Evolutionary conservation across 176 grass and related monocot species (phyloP), one percentile per base, ranked within the genome.

Genomic region (Poa pratensis): DNA sequence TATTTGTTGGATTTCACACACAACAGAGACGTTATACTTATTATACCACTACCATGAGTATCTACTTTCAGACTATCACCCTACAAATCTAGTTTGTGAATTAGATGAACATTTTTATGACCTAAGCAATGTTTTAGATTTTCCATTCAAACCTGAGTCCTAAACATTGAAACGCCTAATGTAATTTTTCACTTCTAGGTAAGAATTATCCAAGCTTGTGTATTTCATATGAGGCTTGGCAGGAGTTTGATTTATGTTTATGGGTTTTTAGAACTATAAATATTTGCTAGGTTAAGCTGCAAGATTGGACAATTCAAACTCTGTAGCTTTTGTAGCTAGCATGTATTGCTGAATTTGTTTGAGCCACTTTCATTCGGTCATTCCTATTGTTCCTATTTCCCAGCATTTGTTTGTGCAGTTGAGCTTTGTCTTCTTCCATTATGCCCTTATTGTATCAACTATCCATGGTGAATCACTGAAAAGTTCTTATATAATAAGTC

Each of bases 361-460:
- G 54, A 5, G 19, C 54, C 52, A 54, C 24, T 34, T 70, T 19
- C 23, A 26, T 10, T 71, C 0, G n/a, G 53, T 42, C 32, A 57
- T n/a, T 58, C 53, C 10, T 54, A 5, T 66, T 43, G 9, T 81
- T 64, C 3, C 12, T 3, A 42, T 66, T 7, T 30, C 54, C 9
- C 43, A 28, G 18, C 6, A 43, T 81, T 63, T 65, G 3, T 79
- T 79, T 86, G 43, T 76, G 59, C 17, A 67, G n/a, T 76, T 26
- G 54, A 46, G 0, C 5, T 66, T 13, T 46, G 7, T 24, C 10
- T 23, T 19, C 34, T 81, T 81, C 32, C 35, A 34, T 54, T 28
- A 75, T 37, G 27, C 51, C 43, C 42, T 86, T 65, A 18, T 20
- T 6, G 52, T 23, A 62, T 28, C 48, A 3, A 12, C 72, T 79